Base-by-base conservation (phyloP, 139 green algal species). In the Ostreobium quekettii region DNA sequence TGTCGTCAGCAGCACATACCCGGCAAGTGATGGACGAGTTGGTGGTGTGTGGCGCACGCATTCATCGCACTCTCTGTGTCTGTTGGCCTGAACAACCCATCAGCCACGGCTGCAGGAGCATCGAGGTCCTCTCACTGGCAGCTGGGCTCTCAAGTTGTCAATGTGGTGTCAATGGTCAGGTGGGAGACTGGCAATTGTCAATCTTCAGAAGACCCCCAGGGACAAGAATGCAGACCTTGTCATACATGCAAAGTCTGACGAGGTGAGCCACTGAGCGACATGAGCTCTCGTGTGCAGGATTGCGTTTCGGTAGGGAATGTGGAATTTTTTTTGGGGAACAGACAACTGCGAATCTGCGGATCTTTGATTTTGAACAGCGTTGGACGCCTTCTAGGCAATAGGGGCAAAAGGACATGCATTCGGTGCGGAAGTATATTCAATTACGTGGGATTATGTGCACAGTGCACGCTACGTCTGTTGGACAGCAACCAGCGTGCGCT, bases 151-250 rank as follows among this genome's bases (percentile, higher is more conserved):
- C n/a, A n/a, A n/a, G n/a, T n/a, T n/a, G n/a, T n/a, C n/a, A n/a
- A n/a, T n/a, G n/a, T n/a, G n/a, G n/a, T n/a, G n/a, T n/a, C n/a
- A n/a, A n/a, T n/a, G n/a, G n/a, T n/a, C 72, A 76, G 84, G 82
- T 3, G 90, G 89, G 26, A 79, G 83, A 66, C 67, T 96, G 42
- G 89, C 77, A 2, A 97, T 97, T 38, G 75, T 97, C 58, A 97
- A 97, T 71, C 77, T 96, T 66, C 87, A 92, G 66, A 80, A 78
- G 11, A 95, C 88, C 31, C 80, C 80, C 11, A 86, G 85, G 59
- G 81, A 87, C 69, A 82, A 77, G 60, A 69, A 60, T 31, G 72
- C 74, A 5, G 49, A 71, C 4, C 19, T 84, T 11, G 71, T 80
- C 22, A 78, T 79, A 64, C 70, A 73, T 47, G 73, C 66, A 2